Conservation (phyloP, 2,329 filamentous ascomycete species). For the Cryphonectria radicalis region DNA sequence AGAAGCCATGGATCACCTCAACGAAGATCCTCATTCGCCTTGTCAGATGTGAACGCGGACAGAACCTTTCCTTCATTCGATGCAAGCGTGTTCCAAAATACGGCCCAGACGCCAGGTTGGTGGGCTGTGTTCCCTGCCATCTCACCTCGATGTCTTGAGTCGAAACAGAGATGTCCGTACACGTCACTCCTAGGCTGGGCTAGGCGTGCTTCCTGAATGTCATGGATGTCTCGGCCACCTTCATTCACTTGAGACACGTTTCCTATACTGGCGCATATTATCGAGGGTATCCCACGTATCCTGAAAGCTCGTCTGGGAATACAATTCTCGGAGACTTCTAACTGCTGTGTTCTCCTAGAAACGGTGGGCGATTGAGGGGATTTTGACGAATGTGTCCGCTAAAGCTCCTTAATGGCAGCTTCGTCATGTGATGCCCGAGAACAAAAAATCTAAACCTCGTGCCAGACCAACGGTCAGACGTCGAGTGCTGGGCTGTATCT, state of each 20-base stretch:
- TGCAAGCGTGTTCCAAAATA: neutral
- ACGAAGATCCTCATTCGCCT: neutral
- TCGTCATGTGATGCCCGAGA: neutral
- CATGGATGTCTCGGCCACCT: conserved; percentile 4
- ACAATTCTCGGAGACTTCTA: neutral
- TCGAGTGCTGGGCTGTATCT: neutral
- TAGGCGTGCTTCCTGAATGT: neutral
- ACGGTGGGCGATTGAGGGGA: neutral
- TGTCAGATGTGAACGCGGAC: neutral
- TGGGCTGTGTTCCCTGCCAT: neutral
- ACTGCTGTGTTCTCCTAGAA: neutral
- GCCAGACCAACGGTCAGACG: neutral
- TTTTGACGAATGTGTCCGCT: neutral
- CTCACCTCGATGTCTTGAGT: conserved; percentile 18
- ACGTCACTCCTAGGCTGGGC: conserved; percentile 15
- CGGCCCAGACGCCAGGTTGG: neutral
- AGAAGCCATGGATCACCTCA: neutral
- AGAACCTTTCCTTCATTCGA: neutral
- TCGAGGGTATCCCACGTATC: neutral
- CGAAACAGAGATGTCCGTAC: conserved; percentile 20
- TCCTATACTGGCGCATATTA: neutral
- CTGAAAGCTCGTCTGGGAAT: neutral
- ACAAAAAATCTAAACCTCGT: neutral
- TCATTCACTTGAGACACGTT: neutral
- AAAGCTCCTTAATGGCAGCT: neutral